These are phyloP conservation scores for Pichia inconspicua DNA, from an alignment of 1,139 yeast genomes.

Conservation along the genomic window DNA sequence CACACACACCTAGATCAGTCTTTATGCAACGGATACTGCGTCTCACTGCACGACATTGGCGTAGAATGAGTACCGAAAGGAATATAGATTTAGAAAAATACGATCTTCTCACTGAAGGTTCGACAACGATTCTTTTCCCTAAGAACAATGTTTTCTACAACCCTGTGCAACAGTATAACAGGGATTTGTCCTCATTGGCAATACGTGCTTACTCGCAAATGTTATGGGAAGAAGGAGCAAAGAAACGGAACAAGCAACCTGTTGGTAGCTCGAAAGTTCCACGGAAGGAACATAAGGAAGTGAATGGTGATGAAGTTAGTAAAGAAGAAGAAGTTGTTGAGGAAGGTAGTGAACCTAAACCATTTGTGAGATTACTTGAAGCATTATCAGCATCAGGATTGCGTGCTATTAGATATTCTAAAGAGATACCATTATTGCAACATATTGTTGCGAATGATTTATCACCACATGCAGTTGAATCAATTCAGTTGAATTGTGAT, in stretches of 20 bases:
- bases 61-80: neutral
- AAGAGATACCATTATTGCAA: slow-evolving; percentile 71
- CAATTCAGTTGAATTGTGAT: slow-evolving; percentile 64
- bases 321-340: slow-evolving; percentile 1
- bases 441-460: slow-evolving; percentile 83
- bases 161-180: slow-evolving; percentile 91
- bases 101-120: slow-evolving; percentile 49
- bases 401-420: slow-evolving; percentile 86
- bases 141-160: slow-evolving; percentile 84
- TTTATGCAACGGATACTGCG: neutral
- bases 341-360: slow-evolving; percentile 14
- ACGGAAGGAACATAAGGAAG: slow-evolving; percentile 16
- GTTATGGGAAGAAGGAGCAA: slow-evolving; percentile 33
- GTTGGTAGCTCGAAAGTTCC: slow-evolving; percentile 16
- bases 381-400: slow-evolving; percentile 94
- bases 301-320: slow-evolving; percentile 7
- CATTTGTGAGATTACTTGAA: slow-evolving; percentile 57
- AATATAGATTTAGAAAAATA: slow-evolving; percentile 12
- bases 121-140: slow-evolving; percentile 72
- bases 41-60: neutral
- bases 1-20: too few relatives aligned
- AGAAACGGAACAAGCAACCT: slow-evolving; percentile 24
- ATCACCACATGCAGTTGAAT: slow-evolving; percentile 75
- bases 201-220: slow-evolving; percentile 79
- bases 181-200: slow-evolving; percentile 81